These are phyloP conservation scores for Fusarium sp. DNA, from an alignment of 2,329 filamentous ascomycete genomes.

Conservation along the genomic window DNA sequence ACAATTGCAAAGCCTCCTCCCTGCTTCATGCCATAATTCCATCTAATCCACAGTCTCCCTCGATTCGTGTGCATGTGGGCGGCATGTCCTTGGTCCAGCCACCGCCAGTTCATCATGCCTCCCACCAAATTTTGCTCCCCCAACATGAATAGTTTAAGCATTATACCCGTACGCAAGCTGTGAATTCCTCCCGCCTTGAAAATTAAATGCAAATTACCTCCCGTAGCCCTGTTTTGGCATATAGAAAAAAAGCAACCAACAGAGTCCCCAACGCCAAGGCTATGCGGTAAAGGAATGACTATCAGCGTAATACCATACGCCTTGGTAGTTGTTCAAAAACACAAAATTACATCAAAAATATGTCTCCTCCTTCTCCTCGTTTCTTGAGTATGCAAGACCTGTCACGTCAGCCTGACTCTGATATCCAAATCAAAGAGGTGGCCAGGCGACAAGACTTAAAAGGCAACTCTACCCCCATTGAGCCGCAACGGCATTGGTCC, in stretches of 20 bases:
- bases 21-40: not conserved
- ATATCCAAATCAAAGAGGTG: slow-evolving; percentile 24
- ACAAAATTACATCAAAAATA: slow-evolving; percentile 15
- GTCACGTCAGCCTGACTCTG: slow-evolving; percentile 5
- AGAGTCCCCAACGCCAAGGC: slow-evolving; percentile 42
- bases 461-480: slow-evolving; percentile 54
- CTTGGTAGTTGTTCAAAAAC: slow-evolving; percentile 31
- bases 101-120: slow-evolving; percentile 24
- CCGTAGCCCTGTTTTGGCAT: slow-evolving; percentile 21
- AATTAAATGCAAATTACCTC: slow-evolving; percentile 39
- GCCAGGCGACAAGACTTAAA: slow-evolving; percentile 41
- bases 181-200: slow-evolving; percentile 11
- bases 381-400: slow-evolving; percentile 30
- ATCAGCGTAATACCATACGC: slow-evolving; percentile 30
- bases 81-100: slow-evolving; percentile 7
- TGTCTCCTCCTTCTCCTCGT: slow-evolving; percentile 12
- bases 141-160: slow-evolving; percentile 28
- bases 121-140: slow-evolving; percentile 26
- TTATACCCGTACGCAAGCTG: slow-evolving; percentile 30
- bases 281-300: slow-evolving; percentile 45
- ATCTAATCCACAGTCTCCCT: not conserved
- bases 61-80: slow-evolving; percentile 18
- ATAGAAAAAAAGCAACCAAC: slow-evolving; percentile 17
- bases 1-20: slow-evolving; percentile 24
- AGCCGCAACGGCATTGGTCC: slow-evolving; percentile 50